Evolutionary conservation across 2,329 filamentous ascomycete species (phyloP).

Genomic region (Laburnicola sp.): DNA sequence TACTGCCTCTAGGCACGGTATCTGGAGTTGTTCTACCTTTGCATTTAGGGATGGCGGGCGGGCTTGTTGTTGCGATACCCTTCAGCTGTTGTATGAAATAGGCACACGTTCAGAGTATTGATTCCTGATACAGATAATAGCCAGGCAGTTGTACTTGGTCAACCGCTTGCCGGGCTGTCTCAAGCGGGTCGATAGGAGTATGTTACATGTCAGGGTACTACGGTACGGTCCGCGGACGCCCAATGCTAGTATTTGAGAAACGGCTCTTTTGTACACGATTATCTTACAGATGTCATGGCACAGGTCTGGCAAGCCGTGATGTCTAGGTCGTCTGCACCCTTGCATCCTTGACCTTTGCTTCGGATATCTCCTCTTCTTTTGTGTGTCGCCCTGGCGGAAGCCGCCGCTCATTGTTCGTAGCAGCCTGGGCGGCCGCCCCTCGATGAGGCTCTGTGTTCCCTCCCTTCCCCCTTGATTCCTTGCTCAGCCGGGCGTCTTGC

Average conservation of each 20-base stretch:
- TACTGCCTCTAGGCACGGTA: slow-evolving; percentile 25
- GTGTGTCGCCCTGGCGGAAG: slow-evolving; percentile 28
- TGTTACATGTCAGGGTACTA: no score
- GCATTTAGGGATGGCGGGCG: slow-evolving; percentile 19
- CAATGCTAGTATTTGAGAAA: neutral
- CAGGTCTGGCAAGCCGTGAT: neutral
- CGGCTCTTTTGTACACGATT: slow-evolving; percentile 1
- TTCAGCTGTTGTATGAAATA: slow-evolving; percentile 21
- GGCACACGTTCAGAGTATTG: slow-evolving; percentile 4
- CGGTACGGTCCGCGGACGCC: neutral
- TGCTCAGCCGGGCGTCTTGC: slow-evolving; percentile 20
- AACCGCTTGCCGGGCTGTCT: no score
- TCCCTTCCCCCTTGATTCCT: slow-evolving; percentile 5
- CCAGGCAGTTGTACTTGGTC: no score
- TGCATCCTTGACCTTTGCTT: slow-evolving; percentile 27
- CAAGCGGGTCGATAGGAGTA: no score
- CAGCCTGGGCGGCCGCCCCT: slow-evolving; percentile 32
- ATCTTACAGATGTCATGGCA: neutral
- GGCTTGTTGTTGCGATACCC: slow-evolving; percentile 24
- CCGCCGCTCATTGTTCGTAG: slow-evolving; percentile 32
- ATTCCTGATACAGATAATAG: slow-evolving; percentile 8
- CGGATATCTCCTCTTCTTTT: slow-evolving; percentile 28
- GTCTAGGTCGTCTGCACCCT: slow-evolving; percentile 26
- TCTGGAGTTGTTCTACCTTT: slow-evolving; percentile 32
- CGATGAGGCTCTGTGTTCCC: slow-evolving; percentile 24